A percentile compares a stretch with the other conserved stretches of the same genome.
Conservation (phyloP, 2,329 filamentous ascomycete genomes). For the Emericellopsis cladophorae region DNA sequence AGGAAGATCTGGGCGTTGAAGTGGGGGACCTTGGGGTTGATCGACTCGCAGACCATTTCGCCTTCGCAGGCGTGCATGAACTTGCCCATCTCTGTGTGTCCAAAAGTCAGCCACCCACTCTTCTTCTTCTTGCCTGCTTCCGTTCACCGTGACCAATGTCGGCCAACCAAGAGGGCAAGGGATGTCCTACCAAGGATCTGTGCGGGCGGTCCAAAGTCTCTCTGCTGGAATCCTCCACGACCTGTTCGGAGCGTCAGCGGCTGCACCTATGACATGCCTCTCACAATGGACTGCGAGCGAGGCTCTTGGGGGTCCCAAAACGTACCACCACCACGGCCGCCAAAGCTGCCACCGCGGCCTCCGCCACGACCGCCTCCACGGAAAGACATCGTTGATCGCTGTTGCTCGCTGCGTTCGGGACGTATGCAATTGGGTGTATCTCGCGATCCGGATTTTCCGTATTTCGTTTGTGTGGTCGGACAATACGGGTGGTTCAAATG, state of each 20-base stretch:
- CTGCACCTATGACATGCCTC: background rate
- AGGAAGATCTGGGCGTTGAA: constrained; percentile 99
- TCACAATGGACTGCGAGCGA: background rate
- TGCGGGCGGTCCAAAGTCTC: constrained; percentile 25
- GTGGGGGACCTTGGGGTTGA: constrained; percentile 92
- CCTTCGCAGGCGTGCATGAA: constrained; percentile 94
- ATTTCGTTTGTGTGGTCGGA: background rate
- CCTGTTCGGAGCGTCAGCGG: constrained; percentile 8
- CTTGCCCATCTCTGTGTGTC: constrained; percentile 62
- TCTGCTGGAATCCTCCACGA: constrained; percentile 24
- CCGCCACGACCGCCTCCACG: constrained; percentile 22
- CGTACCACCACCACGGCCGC: constrained; percentile 23
- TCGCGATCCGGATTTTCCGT: background rate
- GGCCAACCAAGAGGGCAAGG: background rate
- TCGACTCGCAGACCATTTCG: constrained; percentile 93
- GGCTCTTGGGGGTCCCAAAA: constrained; percentile 2
- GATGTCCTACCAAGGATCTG: constrained; percentile 19
- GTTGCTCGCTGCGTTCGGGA: background rate
- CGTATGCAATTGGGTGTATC: background rate
- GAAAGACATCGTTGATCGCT: constrained; percentile 20
- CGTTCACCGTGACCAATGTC: background rate
- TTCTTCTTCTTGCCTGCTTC: too few species aligned
- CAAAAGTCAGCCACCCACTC: too few species aligned
- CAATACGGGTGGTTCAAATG: background rate
- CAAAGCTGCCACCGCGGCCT: constrained; percentile 18